Evolutionary conservation across 495 filamentous ascomycete genomes (phyloP).

Genomic region (Daldinia vernicosa): DNA sequence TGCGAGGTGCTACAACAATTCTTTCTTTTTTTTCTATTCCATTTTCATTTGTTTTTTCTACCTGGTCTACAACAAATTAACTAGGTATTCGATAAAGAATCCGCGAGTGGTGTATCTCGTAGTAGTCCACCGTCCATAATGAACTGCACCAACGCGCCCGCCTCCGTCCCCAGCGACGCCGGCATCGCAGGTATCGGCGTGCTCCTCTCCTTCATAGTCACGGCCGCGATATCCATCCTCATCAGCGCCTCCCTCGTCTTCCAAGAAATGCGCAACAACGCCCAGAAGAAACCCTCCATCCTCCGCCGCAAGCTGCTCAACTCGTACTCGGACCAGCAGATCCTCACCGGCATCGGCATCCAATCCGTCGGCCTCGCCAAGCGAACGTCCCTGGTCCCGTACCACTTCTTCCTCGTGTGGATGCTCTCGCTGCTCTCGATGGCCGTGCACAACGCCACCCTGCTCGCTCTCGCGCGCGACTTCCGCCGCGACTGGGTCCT

Average conservation of each 20-base stretch:
- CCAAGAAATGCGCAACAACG: constrained; percentile 47
- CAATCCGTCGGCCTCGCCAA: constrained; percentile 62
- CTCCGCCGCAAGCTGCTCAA: constrained; percentile 66
- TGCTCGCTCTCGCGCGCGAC: constrained; percentile 65
- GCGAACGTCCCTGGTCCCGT: constrained; percentile 59
- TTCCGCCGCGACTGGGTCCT: constrained; percentile 70
- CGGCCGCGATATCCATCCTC: constrained; percentile 56
- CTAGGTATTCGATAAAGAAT: too few species aligned
- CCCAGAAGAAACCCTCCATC: constrained; percentile 49
- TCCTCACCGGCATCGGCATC: constrained; percentile 68
- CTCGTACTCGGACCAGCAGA: constrained; percentile 68
- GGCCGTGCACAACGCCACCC: constrained; percentile 64
- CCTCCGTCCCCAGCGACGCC: constrained; percentile 57
- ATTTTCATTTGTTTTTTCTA: too few species aligned
- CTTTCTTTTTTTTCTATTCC: too few species aligned
- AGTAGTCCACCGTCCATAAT: not conserved
- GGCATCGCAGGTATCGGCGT: constrained; percentile 67
- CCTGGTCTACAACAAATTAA: too few species aligned
- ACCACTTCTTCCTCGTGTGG: constrained; percentile 72
- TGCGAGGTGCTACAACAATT: too few species aligned
- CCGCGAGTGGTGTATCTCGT: not conserved
- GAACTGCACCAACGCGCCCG: constrained; percentile 60
- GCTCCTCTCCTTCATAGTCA: constrained; percentile 68
- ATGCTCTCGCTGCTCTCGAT: constrained; percentile 66
- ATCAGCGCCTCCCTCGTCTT: constrained; percentile 59